Conservation (phyloP, 306 rosid genomes). For the Coriaria nepalensis region DNA sequence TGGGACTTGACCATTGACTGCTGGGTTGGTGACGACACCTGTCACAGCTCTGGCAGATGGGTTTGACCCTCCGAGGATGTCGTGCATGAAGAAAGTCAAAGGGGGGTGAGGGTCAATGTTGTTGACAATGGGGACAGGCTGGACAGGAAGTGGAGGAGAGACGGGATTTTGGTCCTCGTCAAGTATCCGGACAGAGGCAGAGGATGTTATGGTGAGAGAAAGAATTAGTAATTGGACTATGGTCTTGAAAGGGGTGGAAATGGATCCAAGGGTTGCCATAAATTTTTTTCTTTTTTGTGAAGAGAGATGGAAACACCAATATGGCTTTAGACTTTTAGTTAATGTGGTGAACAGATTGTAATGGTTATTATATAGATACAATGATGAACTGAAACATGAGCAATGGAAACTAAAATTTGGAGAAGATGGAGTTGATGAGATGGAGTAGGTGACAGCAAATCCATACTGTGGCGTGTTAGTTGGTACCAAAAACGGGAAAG, state of each 20-base stretch:
- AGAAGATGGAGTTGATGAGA: slow-evolving; percentile 31
- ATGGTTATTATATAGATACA: neutral
- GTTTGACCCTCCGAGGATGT: slow-evolving; percentile 61
- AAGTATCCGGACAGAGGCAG: slow-evolving; percentile 26
- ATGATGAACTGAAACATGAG: neutral
- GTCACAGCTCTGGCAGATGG: slow-evolving; percentile 63
- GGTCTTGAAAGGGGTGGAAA: slow-evolving; percentile 8
- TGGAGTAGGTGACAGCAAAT: slow-evolving; percentile 31
- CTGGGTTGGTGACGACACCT: slow-evolving; percentile 54
- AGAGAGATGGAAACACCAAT: too few relatives aligned
- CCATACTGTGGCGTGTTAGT: slow-evolving; percentile 19
- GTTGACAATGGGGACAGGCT: slow-evolving; percentile 9
- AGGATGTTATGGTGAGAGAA: slow-evolving; percentile 11
- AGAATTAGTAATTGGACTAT: slow-evolving; percentile 16
- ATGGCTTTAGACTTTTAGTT: too few relatives aligned
- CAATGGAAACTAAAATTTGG: neutral
- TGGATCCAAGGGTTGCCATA: slow-evolving; percentile 19
- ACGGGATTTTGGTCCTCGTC: slow-evolving; percentile 17
- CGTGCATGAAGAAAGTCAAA: slow-evolving; percentile 57
- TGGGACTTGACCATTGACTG: slow-evolving; percentile 59
- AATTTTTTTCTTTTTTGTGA: neutral
- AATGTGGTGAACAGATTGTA: neutral
- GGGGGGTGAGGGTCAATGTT: slow-evolving; percentile 15
- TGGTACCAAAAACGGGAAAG: slow-evolving; percentile 5
- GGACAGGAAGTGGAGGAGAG: slow-evolving; percentile 18